Percentiles rank a stretch among this genome's conserved stretches.
Conservation (phyloP, 176 grass and related monocot species). For the Bothriochloa decipiens region DNA sequence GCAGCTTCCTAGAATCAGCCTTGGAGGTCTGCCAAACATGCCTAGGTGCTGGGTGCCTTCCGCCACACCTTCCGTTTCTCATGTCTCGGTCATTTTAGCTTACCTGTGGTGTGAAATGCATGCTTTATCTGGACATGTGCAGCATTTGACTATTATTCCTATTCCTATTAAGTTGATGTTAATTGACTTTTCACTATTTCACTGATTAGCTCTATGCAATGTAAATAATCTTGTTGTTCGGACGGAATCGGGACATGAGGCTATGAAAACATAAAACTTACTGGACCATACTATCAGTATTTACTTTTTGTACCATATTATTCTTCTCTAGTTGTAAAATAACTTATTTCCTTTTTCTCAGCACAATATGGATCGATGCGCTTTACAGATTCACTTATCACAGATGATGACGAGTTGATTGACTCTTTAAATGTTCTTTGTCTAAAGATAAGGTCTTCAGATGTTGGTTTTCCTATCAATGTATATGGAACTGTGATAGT, state of each 20-base stretch:
- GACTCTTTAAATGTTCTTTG: conserved; percentile 29
- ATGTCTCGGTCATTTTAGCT: not conserved
- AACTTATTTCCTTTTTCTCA: not conserved
- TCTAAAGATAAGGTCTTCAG: conserved; percentile 35
- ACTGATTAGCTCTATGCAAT: no score
- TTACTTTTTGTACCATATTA: no score
- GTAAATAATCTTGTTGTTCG: no score
- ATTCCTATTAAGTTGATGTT: not conserved
- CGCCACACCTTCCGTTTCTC: no score
- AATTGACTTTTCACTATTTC: no score
- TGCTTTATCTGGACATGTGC: not conserved
- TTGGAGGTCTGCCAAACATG: no score
- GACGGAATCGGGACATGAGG: no score
- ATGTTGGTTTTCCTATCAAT: conserved; percentile 33
- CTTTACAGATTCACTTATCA: conserved; percentile 30
- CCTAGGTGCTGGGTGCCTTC: no score
- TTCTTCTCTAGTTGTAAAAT: not conserved
- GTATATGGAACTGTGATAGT: conserved; percentile 37
- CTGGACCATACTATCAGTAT: no score
- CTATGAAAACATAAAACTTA: no score
- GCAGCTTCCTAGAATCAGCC: no score
- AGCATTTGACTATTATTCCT: not conserved
- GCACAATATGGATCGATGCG: conserved; percentile 39
- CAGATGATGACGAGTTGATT: not conserved
- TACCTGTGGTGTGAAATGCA: not conserved